Evolutionary conservation across 345 rosid genomes (phyloP).

Genomic region (Murraya koenigii): DNA sequence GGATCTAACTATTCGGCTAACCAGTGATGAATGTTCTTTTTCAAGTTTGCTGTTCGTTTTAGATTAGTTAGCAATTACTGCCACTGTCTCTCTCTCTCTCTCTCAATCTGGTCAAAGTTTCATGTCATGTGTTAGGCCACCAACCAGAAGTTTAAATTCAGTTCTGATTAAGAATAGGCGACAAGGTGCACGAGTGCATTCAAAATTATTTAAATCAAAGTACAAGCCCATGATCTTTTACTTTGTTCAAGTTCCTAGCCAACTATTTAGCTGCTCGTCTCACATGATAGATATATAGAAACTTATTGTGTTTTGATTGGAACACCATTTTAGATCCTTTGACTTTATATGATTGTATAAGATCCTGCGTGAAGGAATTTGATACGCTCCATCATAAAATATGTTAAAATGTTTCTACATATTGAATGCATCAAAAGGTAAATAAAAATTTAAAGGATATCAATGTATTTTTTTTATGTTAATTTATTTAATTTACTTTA

Average conservation of each 20-base stretch:
- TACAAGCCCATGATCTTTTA: not conserved
- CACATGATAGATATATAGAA: not conserved
- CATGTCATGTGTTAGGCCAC: conserved; percentile 31
- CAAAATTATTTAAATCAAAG: not conserved
- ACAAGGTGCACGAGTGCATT: conserved; percentile 14
- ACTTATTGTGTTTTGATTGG: not conserved
- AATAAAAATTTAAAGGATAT: too few species aligned
- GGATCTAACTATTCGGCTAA: not conserved
- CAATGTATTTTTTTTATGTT: too few species aligned
- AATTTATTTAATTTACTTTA: too few species aligned
- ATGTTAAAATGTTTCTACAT: too few species aligned
- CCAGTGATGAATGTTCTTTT: not conserved
- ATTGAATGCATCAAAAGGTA: too few species aligned
- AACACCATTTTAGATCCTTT: not conserved
- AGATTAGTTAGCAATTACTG: conserved; percentile 22
- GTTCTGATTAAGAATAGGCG: conserved; percentile 4
- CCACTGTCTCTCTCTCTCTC: not conserved
- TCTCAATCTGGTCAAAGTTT: conserved; percentile 1
- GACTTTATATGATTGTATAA: not conserved
- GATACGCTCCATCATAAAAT: too few species aligned
- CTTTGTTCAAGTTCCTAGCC: not conserved
- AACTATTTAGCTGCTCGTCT: not conserved
- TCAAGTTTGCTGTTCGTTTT: not conserved
- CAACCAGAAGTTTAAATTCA: conserved; percentile 20
- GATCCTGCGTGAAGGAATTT: too few species aligned